Evolutionary conservation across 495 filamentous ascomycete genomes (phyloP).

Genomic region (Tuber umbilicatum): DNA sequence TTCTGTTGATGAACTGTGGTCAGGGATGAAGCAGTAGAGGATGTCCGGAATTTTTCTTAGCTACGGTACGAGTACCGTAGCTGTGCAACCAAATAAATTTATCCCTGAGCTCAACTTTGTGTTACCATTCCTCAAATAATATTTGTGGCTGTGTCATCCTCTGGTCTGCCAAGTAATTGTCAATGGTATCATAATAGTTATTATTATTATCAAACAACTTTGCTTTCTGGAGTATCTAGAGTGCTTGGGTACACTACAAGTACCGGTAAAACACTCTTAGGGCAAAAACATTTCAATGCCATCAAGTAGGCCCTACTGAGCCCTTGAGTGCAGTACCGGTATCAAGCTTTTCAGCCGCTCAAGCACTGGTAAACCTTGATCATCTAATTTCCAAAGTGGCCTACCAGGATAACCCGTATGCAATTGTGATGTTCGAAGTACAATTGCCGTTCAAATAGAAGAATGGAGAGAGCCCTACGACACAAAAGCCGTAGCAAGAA

Average conservation of each 20-base stretch:
- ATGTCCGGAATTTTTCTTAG: not conserved
- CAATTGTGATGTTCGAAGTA: not conserved
- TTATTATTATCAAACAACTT: too few relatives aligned
- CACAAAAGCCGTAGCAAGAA: not conserved
- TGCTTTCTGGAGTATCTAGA: not conserved
- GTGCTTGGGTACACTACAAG: not conserved
- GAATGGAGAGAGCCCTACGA: not conserved
- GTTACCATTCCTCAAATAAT: conserved; percentile 11
- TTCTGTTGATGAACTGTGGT: not conserved
- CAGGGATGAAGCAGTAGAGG: not conserved
- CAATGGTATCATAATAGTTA: not conserved
- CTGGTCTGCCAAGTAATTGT: conserved; percentile 6
- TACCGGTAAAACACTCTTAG: not conserved
- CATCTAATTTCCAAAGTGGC: not conserved
- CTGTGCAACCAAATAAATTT: not conserved
- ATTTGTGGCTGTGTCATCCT: conserved; percentile 21
- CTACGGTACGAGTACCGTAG: not conserved
- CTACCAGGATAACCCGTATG: not conserved
- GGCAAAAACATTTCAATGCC: not conserved
- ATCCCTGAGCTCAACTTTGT: not conserved
- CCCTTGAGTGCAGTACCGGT: not conserved
- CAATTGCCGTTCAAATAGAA: not conserved
- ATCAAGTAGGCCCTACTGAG: not conserved
- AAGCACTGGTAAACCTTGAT: not conserved
- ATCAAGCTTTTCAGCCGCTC: not conserved